These are phyloP conservation scores for Phytophthora quininea DNA, from an alignment of 352 stramenopile species.

Conservation along the genomic window DNA sequence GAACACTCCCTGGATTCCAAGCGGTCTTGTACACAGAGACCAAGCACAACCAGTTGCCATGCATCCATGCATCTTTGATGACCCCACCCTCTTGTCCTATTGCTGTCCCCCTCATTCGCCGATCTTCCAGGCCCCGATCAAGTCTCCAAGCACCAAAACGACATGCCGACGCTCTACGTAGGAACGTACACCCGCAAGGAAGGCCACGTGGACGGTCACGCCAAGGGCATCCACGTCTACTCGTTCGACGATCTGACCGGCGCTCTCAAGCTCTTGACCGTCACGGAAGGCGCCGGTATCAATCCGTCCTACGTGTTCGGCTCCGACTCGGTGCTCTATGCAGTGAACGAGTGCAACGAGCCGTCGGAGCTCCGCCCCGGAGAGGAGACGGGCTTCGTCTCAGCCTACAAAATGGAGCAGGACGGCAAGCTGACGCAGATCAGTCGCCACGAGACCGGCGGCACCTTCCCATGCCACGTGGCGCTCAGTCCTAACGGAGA, in stretches of 20 bases:
- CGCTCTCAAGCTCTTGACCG: slow-evolving; percentile 46
- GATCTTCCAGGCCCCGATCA: background rate
- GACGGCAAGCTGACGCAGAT: slow-evolving; percentile 48
- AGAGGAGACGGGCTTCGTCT: slow-evolving; percentile 62
- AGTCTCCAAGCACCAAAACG: slow-evolving; percentile 2
- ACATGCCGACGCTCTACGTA: slow-evolving; percentile 63
- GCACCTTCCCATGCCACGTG: slow-evolving; percentile 69
- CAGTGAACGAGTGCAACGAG: slow-evolving; percentile 73
- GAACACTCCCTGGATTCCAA: too few relatives aligned
- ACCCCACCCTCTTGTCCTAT: too few relatives aligned
- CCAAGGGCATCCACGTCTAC: slow-evolving; percentile 76
- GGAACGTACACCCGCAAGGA: slow-evolving; percentile 87
- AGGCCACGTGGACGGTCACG: slow-evolving; percentile 78
- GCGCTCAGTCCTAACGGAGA: slow-evolving; percentile 47
- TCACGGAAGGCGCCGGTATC: slow-evolving; percentile 58
- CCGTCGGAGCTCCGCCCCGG: slow-evolving; percentile 29
- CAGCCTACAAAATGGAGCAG: slow-evolving; percentile 52
- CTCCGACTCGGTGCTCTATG: slow-evolving; percentile 56
- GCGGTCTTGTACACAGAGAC: too few relatives aligned
- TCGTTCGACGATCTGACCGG: slow-evolving; percentile 58
- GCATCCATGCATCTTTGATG: too few relatives aligned
- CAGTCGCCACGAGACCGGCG: slow-evolving; percentile 59
- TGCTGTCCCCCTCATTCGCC: background rate
- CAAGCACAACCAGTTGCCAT: too few relatives aligned
- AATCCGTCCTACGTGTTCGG: slow-evolving; percentile 75